phyloP scores from a whole-genome alignment of 2,329 filamentous ascomycete genomes.

The Neoscytalidium dimidiatum region DNA sequence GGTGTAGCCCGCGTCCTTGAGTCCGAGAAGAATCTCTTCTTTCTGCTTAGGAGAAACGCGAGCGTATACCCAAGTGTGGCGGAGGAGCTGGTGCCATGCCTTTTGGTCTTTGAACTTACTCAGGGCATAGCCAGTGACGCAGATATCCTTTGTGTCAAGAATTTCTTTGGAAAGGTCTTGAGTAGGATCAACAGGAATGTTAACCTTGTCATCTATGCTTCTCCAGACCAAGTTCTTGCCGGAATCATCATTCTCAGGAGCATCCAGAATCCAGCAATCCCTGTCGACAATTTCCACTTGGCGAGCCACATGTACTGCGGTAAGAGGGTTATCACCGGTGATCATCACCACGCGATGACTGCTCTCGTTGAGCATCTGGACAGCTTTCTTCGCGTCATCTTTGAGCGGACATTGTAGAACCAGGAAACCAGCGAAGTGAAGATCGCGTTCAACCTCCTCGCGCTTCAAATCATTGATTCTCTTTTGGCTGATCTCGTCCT shows the following conservation, averaged over 20 bases:
- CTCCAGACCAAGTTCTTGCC: constrained; percentile 88
- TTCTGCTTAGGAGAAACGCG: constrained; percentile 98
- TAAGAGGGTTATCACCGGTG: constrained; percentile 95
- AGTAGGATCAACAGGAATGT: constrained; percentile 80
- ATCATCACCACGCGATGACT: constrained; percentile 99
- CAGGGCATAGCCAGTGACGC: constrained; percentile 91
- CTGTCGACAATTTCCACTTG: constrained; percentile 98
- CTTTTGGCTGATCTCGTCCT: constrained; percentile 77
- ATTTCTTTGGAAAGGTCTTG: constrained; percentile 81
- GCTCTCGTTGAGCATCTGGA: constrained; percentile 97
- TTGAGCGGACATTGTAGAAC: constrained; percentile 95
- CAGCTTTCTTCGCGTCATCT: constrained; percentile 89
- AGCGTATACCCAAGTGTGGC: constrained; percentile 95
- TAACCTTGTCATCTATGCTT: constrained; percentile 87
- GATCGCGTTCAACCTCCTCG: constrained; percentile 81
- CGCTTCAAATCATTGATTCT: constrained; percentile 93
- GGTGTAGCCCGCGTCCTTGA: constrained; percentile 96
- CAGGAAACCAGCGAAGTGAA: constrained; percentile 92
- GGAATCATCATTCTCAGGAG: constrained; percentile 83
- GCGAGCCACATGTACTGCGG: constrained; percentile 90
- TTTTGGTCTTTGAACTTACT: constrained; percentile 82
- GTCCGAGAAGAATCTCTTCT: constrained; percentile 93
- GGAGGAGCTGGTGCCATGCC: constrained; percentile 75
- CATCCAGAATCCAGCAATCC: constrained; percentile 91
- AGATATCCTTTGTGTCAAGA: constrained; percentile 83